These are phyloP conservation scores for Betula pendula DNA, from an alignment of 306 rosid genomes.

Conservation along the genomic window DNA sequence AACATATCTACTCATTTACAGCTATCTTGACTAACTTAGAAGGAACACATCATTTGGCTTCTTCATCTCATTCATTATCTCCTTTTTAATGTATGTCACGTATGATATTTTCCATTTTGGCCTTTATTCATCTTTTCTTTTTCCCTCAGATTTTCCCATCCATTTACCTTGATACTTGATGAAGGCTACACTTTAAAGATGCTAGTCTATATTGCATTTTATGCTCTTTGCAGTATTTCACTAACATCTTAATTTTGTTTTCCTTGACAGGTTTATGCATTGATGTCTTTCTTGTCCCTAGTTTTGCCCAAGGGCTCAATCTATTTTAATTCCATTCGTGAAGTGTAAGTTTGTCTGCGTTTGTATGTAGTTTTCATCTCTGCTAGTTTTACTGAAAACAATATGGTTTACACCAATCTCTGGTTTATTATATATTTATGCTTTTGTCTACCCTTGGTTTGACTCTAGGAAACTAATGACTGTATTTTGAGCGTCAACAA, in stretches of 20 bases:
- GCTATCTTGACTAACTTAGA: neutral
- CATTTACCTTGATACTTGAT: neutral
- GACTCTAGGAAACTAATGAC: neutral
- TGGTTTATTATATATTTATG: conserved; percentile 12
- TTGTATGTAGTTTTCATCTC: conserved; percentile 17
- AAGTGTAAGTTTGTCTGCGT: conserved; percentile 74
- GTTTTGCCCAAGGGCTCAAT: conserved; percentile 69
- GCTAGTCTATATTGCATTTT: conserved; percentile 11
- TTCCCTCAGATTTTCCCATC: conserved; percentile 1
- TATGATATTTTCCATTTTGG: neutral
- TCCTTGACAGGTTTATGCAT: conserved; percentile 78
- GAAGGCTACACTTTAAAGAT: conserved; percentile 10
- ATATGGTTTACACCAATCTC: conserved; percentile 2
- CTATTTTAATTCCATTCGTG: conserved; percentile 85
- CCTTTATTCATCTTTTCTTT: conserved; percentile 5
- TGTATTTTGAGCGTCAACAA: neutral
- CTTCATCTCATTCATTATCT: conserved; percentile 5
- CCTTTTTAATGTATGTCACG: neutral
- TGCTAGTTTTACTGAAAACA: conserved; percentile 20
- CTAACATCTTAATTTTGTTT: conserved; percentile 8
- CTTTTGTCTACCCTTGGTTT: conserved; percentile 12
- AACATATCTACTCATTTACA: neutral
- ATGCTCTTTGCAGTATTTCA: conserved; percentile 22
- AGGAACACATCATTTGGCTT: conserved; percentile 2
- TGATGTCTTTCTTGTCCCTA: conserved; percentile 92